A percentile compares a stretch with the other conserved stretches of the same genome.
Conservation (phyloP, 176 grass and related monocot genomes). For the Carex cristatella region DNA sequence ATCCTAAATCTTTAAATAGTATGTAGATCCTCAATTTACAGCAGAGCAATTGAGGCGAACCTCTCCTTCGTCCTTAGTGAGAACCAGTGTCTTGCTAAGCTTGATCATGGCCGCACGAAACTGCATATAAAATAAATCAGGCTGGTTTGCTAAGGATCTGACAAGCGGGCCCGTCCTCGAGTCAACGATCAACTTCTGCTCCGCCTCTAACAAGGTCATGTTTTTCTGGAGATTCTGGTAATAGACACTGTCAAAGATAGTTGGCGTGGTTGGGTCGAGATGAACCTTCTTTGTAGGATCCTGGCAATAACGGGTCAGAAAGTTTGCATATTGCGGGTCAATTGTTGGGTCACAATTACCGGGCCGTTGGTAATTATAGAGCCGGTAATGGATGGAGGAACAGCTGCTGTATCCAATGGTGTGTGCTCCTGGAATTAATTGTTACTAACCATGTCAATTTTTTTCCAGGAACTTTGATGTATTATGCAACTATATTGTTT, state of each 20-base stretch:
- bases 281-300: conserved; percentile 38
- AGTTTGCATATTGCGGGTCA: conserved; percentile 37
- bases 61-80: conserved; percentile 62
- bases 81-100: conserved; percentile 53
- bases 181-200: conserved; percentile 48
- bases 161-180: conserved; percentile 45
- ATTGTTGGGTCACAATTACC: conserved; percentile 16
- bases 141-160: conserved; percentile 12
- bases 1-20: background rate
- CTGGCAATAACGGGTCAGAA: conserved; percentile 54
- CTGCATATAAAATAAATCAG: conserved; percentile 30
- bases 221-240: conserved; percentile 49
- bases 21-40: conserved; percentile 28
- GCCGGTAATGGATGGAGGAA: conserved; percentile 36
- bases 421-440: conserved; percentile 45
- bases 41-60: conserved; percentile 65
- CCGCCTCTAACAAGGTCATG: conserved; percentile 53
- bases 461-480: background rate
- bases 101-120: conserved; percentile 60
- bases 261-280: conserved; percentile 63
- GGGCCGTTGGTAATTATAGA: conserved; percentile 28
- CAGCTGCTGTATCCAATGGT: conserved; percentile 64
- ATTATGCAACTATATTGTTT: background rate
- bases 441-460: too few species aligned
- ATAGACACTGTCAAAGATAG: conserved; percentile 52